Evolutionary conservation across 768 basidiomycete species (phyloP), one percentile per base, ranked within the genome.

Genomic region (Boletellus emodensis): DNA sequence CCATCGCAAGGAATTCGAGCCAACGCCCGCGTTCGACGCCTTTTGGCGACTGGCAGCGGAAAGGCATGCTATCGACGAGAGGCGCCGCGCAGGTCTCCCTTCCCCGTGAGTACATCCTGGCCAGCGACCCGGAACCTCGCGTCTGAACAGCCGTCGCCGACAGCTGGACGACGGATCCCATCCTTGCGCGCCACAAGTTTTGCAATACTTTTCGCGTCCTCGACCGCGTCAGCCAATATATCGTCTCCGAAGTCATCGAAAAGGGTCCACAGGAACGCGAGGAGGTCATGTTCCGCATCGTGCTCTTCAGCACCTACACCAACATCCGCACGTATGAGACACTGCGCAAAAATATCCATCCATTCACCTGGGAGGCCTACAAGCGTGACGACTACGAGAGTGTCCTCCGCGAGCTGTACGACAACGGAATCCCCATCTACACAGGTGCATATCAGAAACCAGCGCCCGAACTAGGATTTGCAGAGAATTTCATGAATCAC

Each of bases 161-260:
- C 49, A 84, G 83, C 26, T 91, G 89, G 88, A 87, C 87, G 0
- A 62, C 75, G 1, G 85, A 91, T 61, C 59, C 66, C 3, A 79
- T 84, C 44, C 71, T 91, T 17, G 71, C 63, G 2, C 60, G 70
- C 12, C 75, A 81, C 56, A 75, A 73, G 28, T 90, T 89, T 62
- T 88, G 86, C 68, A 88, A 89, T 59, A 79, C 84, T 0, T 91
- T 77, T 61, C 85, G 89, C 33, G 80, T 89, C 8, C 74, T 83
- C 39, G 89, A 91, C 70, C 81, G 80, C 33, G 75, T 75, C 15
- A 80, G 78, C 28, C 89, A 91, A 58, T 91, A 76, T 54, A 71
- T 90, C 49, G 74, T 91, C 30, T 59, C 65, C 6, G 76, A 87
- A 48, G 86, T 91, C 52, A 82, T 90, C 53, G 75, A 83, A 56